Percentiles rank a stretch among this genome's conserved stretches.
These are phyloP conservation scores for Aspergillus luchuensis DNA, from an alignment of 2,329 filamentous ascomycete species.

Conservation along the genomic window DNA sequence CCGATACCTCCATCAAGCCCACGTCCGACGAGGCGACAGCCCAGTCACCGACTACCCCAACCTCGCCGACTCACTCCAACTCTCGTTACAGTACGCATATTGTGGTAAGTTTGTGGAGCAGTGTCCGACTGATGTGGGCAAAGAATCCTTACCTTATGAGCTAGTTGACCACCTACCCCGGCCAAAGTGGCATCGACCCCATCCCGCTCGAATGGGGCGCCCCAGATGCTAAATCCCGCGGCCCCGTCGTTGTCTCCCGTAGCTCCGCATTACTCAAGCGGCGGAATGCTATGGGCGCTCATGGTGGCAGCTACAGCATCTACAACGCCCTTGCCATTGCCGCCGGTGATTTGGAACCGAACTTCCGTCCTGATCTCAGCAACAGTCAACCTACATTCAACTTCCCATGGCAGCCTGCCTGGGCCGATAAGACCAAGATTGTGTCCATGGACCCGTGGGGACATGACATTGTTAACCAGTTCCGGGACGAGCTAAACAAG, in stretches of 20 bases:
- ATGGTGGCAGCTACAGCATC: slow-evolving; percentile 91
- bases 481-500: slow-evolving; percentile 75
- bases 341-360: slow-evolving; percentile 79
- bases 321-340: slow-evolving; percentile 93
- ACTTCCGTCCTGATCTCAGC: slow-evolving; percentile 76
- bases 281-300: slow-evolving; percentile 63
- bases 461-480: slow-evolving; percentile 79
- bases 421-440: slow-evolving; percentile 89
- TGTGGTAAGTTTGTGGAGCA: slow-evolving; percentile 28
- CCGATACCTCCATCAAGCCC: slow-evolving; percentile 20
- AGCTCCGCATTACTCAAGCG: slow-evolving; percentile 36
- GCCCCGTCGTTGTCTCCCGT: slow-evolving; percentile 78
- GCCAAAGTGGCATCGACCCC: slow-evolving; percentile 92
- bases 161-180: slow-evolving; percentile 77
- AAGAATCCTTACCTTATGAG: slow-evolving; percentile 16
- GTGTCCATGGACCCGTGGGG: slow-evolving; percentile 96
- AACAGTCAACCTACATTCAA: slow-evolving; percentile 90
- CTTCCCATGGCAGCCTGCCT: slow-evolving; percentile 86
- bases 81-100: slow-evolving; percentile 39
- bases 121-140: neutral
- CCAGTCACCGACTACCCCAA: slow-evolving; percentile 24
- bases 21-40: slow-evolving; percentile 23
- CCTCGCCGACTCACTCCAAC: neutral
- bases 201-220: slow-evolving; percentile 86
- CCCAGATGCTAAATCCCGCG: slow-evolving; percentile 70